phyloP scores from a whole-genome alignment of 345 rosid species.

The Sapria himalayana region DNA sequence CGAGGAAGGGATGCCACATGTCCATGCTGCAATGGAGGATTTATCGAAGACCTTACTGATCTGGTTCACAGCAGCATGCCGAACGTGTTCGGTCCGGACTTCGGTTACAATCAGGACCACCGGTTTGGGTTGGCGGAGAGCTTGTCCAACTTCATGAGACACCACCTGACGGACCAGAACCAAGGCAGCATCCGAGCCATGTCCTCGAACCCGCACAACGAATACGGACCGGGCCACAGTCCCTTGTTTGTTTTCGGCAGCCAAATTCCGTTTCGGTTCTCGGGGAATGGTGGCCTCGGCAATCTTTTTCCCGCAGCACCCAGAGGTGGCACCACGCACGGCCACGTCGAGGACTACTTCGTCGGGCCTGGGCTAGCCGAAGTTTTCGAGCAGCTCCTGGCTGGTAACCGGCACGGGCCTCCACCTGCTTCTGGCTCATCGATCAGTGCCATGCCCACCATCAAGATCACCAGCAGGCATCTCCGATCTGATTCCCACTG shows the following conservation, averaged over 20 bases:
- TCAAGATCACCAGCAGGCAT: constrained; percentile 17
- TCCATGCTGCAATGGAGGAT: constrained; percentile 12
- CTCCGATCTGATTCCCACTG: constrained; percentile 17
- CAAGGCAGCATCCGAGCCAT: constrained; percentile 8
- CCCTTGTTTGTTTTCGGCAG: background rate
- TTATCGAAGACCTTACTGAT: constrained; percentile 10
- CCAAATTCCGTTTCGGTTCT: constrained; percentile 17
- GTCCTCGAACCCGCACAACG: background rate
- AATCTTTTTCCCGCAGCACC: constrained; percentile 22
- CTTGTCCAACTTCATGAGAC: constrained; percentile 26
- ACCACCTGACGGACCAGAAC: constrained; percentile 1
- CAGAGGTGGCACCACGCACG: constrained; percentile 3
- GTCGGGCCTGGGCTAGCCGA: constrained; percentile 19
- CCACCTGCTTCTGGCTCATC: constrained; percentile 17
- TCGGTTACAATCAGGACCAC: constrained; percentile 3
- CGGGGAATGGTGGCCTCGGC: constrained; percentile 51
- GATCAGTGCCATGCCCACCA: constrained; percentile 18
- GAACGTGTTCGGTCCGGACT: constrained; percentile 3
- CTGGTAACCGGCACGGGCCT: constrained; percentile 15
- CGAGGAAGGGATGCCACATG: constrained; percentile 9
- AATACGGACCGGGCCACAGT: constrained; percentile 11
- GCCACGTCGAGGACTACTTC: constrained; percentile 7
- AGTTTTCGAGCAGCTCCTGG: constrained; percentile 13
- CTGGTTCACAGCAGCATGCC: constrained; percentile 3
- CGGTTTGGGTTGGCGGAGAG: constrained; percentile 22